Base-by-base conservation (phyloP, 2,329 filamentous ascomycete species). In the Fusarium brachygibbosum region DNA sequence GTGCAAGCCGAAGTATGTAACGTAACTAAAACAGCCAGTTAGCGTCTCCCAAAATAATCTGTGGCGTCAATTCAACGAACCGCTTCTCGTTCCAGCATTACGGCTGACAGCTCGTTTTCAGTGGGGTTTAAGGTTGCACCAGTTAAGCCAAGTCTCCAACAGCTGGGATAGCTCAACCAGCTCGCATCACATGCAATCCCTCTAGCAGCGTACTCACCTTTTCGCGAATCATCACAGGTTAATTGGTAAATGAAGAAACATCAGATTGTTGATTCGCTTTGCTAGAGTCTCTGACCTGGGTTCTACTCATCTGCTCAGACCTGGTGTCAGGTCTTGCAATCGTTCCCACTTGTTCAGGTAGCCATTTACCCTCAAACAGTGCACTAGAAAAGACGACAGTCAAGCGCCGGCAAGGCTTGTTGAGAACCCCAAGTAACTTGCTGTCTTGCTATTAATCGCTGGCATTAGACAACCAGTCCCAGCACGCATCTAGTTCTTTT, bases 1-100 rank as follows among this genome's bases (percentile, higher is more conserved):
- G 6, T 31, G 14, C 11, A 5, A 16, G 13, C 17, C 12, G 23
- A 25, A 9, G 55, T n/a, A n/a, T n/a, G n/a, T 53, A 58, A 58
- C 55, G 55, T 58, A 21, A 25, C 55, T 12, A 23, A 37, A 9
- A 5, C 9, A 28, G 0, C n/a, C 4, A 3, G 6, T 31, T 58
- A 31, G 55, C 12, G 31, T 54, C 16, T n/a, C 37, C 29, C 2
- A 54, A 42, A 40, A 57, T 58, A 54, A 16, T 31, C 5, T 21
- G 38, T 54, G 38, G 55, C 48, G 21, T n/a, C 23, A 17, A 21
- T 16, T 6, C 3, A 19, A 31, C n/a, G 6, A 40, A 23, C 14
- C 25, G 19, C 8, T 4, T 4, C 17, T 16, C 3, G 11, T 29
- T 25, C 42, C 34, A 48, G n/a, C 25, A 14, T 17, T 37, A 50